Evolutionary conservation across 371 early-diverging fungal genomes (phyloP).

Genomic region (Circinella minor): DNA sequence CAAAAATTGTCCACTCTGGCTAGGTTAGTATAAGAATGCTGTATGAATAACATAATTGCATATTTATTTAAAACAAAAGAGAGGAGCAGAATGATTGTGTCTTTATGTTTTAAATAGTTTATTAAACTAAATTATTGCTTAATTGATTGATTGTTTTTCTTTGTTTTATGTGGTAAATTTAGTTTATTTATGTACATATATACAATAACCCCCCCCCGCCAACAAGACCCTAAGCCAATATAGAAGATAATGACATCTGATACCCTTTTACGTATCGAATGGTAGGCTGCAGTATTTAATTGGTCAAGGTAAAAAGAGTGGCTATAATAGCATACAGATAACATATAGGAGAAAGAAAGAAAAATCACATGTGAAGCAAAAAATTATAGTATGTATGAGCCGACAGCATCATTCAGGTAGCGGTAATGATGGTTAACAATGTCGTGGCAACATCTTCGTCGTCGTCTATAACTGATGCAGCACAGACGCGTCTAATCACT

Average conservation of each 20-base stretch:
- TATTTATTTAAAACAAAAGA: too few relatives aligned
- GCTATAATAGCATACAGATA: neutral
- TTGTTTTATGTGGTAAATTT: too few relatives aligned
- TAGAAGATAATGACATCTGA: neutral
- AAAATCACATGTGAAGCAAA: neutral
- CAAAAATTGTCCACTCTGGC: neutral
- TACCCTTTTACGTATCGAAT: neutral
- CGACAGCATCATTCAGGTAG: neutral
- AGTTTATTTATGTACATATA: too few relatives aligned
- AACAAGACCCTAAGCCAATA: neutral
- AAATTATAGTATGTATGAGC: neutral
- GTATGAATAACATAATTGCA: neutral
- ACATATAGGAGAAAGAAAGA: neutral
- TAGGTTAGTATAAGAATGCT: conserved; percentile 2
- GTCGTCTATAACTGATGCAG: neutral
- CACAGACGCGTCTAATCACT: conserved; percentile 4
- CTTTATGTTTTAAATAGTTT: too few relatives aligned
- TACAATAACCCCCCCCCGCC: too few relatives aligned
- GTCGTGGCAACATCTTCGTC: neutral
- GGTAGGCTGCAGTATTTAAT: neutral
- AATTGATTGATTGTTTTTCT: conserved; percentile 1
- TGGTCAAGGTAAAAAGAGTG: neutral
- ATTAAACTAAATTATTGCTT: too few relatives aligned
- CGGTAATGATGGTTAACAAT: too few relatives aligned
- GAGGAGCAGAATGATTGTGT: too few relatives aligned